Evolutionary conservation across 202 grass and related monocot genomes (phyloP), one percentile per base, ranked within the genome.

Genomic region (Zoysia matrella): DNA sequence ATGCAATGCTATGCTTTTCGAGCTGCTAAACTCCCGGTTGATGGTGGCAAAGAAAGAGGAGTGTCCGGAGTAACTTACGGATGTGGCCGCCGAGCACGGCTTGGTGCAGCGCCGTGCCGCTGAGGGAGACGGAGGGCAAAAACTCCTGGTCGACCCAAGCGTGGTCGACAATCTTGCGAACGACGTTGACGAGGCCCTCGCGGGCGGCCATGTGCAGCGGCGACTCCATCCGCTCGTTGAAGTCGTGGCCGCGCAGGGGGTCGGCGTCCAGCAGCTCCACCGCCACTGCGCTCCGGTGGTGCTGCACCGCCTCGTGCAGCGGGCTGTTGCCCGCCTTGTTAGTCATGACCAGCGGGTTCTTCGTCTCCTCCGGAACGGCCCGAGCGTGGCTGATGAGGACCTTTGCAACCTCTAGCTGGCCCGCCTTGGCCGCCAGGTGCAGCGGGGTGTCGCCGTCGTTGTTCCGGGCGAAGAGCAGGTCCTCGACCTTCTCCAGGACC

Each of bases 281-380:
- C 18, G 88, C 93, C 11, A 91, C 56, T 48, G 70, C 40, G 48
- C 2, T 66, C 39, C 22, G 8, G 1, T 55, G 58, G 22, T 89
- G 62, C 41, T 1, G 60, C 47, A 91, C 81, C 6, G 92, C 94
- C 81, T 92, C 89, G 64, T 97, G 94, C 62, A 97, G 64, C 4
- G 88, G 80, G 43, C 75, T 92, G 76, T 97, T 78, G 4, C 88
- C 85, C 0, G 8, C 65, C 0, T 8, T 40, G 86, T 91, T 91
- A 0, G 6, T 63, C 66, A 74, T 78, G 8, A 52, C 0, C 2
- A 86, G 11, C 2, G 9, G 83, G 79, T 1, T 65, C 62, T 51
- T 36, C 2, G 36, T 0, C 1, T 8, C 70, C 2, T 43, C 39
- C 0, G 40, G 41, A 18, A 10, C 49, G 0, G 2, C 16, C 7